Evolutionary conservation across 78 protist genomes (phyloP).

Genomic region (Speleostelium caveatum): DNA sequence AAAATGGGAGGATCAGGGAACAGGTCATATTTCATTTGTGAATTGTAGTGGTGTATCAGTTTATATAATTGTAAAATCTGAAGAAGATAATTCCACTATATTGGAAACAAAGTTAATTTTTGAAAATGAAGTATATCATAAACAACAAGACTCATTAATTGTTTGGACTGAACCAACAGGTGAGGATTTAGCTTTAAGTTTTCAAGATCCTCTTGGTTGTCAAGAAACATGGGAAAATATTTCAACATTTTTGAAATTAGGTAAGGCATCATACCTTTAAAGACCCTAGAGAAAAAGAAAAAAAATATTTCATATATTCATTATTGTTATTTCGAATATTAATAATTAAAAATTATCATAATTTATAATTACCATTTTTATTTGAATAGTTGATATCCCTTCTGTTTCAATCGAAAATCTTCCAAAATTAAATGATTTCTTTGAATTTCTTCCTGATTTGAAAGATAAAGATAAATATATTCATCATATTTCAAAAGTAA

Average conservation of each 20-base stretch:
- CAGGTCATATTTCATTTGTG: conserved; percentile 65
- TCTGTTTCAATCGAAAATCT: too few species aligned
- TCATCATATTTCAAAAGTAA: too few species aligned
- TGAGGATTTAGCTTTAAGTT: conserved; percentile 86
- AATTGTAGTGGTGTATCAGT: neutral
- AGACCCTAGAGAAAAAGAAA: too few species aligned
- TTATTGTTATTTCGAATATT: too few species aligned
- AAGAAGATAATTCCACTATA: conserved; percentile 38
- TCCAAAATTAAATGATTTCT: too few species aligned
- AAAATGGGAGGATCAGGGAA: conserved; percentile 81
- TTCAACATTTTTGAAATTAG: neutral
- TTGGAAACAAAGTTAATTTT: conserved; percentile 34
- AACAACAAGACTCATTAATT: conserved; percentile 85
- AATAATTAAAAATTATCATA: too few species aligned
- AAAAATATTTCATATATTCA: too few species aligned
- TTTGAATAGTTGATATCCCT: too few species aligned
- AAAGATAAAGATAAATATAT: too few species aligned
- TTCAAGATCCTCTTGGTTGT: conserved; percentile 85
- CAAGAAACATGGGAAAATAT: conserved; percentile 85
- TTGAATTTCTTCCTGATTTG: too few species aligned
- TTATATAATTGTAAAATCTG: conserved; percentile 61
- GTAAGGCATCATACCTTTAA: too few species aligned
- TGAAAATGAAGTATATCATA: conserved; percentile 65
- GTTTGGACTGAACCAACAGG: conserved; percentile 89
- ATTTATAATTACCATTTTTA: too few species aligned